Conservation (phyloP, 208 protist species). For the Acanthamoeba castellanii region DNA sequence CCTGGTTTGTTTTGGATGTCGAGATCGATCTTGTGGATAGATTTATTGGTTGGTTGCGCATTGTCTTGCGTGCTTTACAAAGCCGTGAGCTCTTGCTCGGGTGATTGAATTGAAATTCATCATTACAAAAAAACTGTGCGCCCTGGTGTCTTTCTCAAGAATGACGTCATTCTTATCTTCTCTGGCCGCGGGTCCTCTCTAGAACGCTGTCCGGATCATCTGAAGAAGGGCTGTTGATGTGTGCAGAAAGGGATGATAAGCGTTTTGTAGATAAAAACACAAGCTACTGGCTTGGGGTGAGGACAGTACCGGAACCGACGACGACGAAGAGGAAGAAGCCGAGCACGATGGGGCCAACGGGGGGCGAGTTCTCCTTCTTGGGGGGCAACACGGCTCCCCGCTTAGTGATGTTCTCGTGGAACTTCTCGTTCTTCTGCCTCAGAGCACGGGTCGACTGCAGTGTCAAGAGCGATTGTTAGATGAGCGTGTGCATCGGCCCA, state of each 20-base stretch:
- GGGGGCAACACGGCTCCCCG: not conserved
- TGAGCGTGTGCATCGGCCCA: too few relatives aligned
- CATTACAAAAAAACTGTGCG: not conserved
- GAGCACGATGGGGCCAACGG: conserved; percentile 73
- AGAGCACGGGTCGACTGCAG: conserved; percentile 43
- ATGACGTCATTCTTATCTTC: not conserved
- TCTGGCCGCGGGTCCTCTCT: not conserved
- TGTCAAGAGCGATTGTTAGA: too few relatives aligned
- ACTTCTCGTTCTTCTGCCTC: conserved; percentile 60
- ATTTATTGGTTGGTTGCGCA: too few relatives aligned
- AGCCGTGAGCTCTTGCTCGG: too few relatives aligned
- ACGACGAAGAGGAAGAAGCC: conserved; percentile 75
- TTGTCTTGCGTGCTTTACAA: too few relatives aligned
- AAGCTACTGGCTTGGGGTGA: not conserved
- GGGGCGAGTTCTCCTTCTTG: conserved; percentile 62
- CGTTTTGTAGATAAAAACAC: not conserved
- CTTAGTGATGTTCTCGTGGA: conserved; percentile 65
- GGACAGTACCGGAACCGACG: conserved; percentile 53
- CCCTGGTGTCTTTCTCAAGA: not conserved
- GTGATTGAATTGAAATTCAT: not conserved
- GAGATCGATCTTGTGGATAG: too few relatives aligned
- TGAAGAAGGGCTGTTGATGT: not conserved
- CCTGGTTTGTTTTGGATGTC: too few relatives aligned
- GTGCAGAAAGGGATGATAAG: not conserved
- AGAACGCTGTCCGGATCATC: conserved; percentile 64